Evolutionary conservation across 2,329 filamentous ascomycete species (phyloP).

Genomic region (Ceratocystis destructans): DNA sequence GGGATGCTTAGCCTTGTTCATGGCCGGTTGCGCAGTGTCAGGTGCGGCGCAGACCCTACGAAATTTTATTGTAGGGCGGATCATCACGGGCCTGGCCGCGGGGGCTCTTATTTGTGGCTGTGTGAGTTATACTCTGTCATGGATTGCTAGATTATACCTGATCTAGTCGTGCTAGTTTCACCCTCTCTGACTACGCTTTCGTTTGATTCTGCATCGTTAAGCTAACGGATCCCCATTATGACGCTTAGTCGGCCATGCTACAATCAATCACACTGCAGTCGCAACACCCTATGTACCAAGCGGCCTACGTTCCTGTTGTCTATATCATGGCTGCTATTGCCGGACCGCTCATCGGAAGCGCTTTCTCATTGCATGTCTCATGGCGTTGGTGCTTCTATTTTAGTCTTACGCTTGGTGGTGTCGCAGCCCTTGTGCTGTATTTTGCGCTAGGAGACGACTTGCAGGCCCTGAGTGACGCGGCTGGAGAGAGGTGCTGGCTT

Average conservation of each 20-base stretch:
- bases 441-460: conserved; percentile 21
- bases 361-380: conserved; percentile 23
- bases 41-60: conserved; percentile 26
- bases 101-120: conserved; percentile 28
- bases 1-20: conserved; percentile 21
- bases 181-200: not conserved
- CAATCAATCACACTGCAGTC: conserved; percentile 27
- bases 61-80: conserved; percentile 29
- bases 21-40: conserved; percentile 25
- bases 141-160: not conserved
- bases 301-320: conserved; percentile 28
- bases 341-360: conserved; percentile 24
- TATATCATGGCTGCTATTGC: conserved; percentile 29
- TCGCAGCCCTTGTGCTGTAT: conserved; percentile 24
- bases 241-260: conserved; percentile 20
- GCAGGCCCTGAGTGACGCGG: not conserved
- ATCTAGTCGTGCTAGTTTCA: not conserved
- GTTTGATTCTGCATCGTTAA: not conserved
- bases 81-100: conserved; percentile 28
- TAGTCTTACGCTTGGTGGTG: conserved; percentile 27
- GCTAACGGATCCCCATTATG: too few species aligned
- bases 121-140: conserved; percentile 13
- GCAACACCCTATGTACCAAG: conserved; percentile 25
- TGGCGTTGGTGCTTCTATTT: conserved; percentile 30
- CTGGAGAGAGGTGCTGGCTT: conserved; percentile 2